These are phyloP conservation scores for Ustilago esculenta DNA, from an alignment of 1,284 basidiomycete genomes.

Conservation along the genomic window DNA sequence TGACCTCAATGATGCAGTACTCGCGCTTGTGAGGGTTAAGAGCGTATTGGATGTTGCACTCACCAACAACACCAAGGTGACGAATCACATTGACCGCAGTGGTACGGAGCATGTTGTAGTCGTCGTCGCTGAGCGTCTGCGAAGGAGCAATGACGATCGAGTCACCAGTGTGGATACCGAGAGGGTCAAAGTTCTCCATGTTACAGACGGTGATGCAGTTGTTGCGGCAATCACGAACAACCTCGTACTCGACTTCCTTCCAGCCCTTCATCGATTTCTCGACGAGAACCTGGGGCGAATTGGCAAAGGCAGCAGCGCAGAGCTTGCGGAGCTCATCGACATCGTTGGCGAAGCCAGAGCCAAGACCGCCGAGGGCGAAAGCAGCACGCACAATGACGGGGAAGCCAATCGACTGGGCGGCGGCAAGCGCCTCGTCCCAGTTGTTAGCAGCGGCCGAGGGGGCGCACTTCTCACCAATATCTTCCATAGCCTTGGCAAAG, in stretches of 20 bases:
- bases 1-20: constrained; percentile 99
- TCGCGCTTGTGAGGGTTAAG: constrained; percentile 93
- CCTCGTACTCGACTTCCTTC: constrained; percentile 99
- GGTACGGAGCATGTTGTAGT: constrained; percentile 98
- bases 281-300: constrained; percentile 93
- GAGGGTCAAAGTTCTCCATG: constrained; percentile 99
- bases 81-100: constrained; percentile 98
- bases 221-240: constrained; percentile 95
- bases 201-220: constrained; percentile 99
- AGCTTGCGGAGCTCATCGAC: constrained; percentile 85
- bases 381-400: constrained; percentile 97
- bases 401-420: constrained; percentile 89
- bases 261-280: constrained; percentile 97
- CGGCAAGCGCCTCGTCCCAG: constrained; percentile 81
- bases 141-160: constrained; percentile 99
- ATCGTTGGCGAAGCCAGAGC: constrained; percentile 92
- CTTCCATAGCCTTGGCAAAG: constrained; percentile 92
- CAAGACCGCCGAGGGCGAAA: constrained; percentile 93
- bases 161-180: constrained; percentile 98
- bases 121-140: constrained; percentile 85
- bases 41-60: constrained; percentile 99
- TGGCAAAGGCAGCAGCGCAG: constrained; percentile 84
- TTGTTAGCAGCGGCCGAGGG: constrained; percentile 79
- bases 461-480: constrained; percentile 95
- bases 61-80: constrained; percentile 94